A percentile compares a stretch with the other conserved stretches of the same genome.
phyloP scores from a whole-genome alignment of 352 stramenopile species.

The Stephanocyclus meneghinianus region DNA sequence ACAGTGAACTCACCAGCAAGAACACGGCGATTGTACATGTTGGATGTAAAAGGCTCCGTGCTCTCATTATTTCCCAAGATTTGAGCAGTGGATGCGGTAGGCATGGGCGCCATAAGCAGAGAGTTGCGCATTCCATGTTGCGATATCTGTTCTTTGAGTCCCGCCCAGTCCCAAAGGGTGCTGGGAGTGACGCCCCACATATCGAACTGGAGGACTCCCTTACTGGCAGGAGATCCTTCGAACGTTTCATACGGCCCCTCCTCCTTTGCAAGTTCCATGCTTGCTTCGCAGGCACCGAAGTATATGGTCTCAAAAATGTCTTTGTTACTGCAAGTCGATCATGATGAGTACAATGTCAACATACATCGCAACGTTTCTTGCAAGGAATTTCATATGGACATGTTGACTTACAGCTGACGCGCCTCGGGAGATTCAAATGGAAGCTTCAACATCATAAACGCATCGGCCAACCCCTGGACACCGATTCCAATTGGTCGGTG shows the following conservation, averaged over 20 bases:
- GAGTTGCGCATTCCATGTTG: slow-evolving; percentile 97
- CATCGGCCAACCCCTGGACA: slow-evolving; percentile 96
- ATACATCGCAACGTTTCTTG: too few species aligned
- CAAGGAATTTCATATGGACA: neutral
- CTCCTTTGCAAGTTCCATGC: slow-evolving; percentile 91
- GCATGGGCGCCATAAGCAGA: slow-evolving; percentile 98
- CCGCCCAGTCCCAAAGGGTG: slow-evolving; percentile 93
- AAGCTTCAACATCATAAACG: slow-evolving; percentile 95
- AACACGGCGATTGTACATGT: slow-evolving; percentile 99
- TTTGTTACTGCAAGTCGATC: slow-evolving; percentile 84
- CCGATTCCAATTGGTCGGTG: slow-evolving; percentile 98
- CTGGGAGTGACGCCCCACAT: slow-evolving; percentile 95
- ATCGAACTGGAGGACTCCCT: slow-evolving; percentile 98
- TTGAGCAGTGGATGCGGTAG: slow-evolving; percentile 97
- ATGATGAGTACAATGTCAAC: neutral
- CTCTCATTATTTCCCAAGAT: slow-evolving; percentile 99
- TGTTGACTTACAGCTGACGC: slow-evolving; percentile 77
- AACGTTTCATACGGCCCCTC: slow-evolving; percentile 97
- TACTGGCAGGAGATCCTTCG: slow-evolving; percentile 92
- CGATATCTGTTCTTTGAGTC: slow-evolving; percentile 90
- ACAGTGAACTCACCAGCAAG: slow-evolving; percentile 98
- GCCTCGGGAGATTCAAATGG: slow-evolving; percentile 93
- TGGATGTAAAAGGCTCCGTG: slow-evolving; percentile 98
- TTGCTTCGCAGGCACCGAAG: slow-evolving; percentile 93
- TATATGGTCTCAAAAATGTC: slow-evolving; percentile 99